Percentiles rank a stretch among this genome's conserved stretches.
phyloP scores from a whole-genome alignment of 2,329 filamentous ascomycete species.

The Colletotrichum acutatum region DNA sequence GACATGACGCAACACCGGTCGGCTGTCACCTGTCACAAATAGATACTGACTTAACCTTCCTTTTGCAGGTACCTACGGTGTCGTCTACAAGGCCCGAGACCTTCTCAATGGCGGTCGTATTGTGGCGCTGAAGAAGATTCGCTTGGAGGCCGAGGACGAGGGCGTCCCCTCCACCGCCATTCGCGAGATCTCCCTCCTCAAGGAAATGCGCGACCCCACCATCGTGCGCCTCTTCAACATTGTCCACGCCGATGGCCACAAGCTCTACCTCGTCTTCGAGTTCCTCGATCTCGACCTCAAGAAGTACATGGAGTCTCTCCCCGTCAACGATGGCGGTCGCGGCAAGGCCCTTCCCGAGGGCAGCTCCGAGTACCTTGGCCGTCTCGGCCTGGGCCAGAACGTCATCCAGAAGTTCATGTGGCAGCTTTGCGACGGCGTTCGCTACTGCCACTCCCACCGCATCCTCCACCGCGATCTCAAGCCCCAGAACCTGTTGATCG shows the following conservation, averaged over 20 bases:
- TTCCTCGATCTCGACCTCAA: conserved; percentile 93
- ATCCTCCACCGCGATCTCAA: conserved; percentile 90
- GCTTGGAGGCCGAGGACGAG: conserved; percentile 94
- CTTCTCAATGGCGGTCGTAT: conserved; percentile 85
- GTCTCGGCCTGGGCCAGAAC: conserved; percentile 78
- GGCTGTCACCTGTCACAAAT: neutral
- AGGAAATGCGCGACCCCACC: conserved; percentile 93
- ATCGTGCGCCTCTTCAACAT: conserved; percentile 92
- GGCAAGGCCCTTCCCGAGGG: conserved; percentile 88
- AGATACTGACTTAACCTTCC: conserved; percentile 7
- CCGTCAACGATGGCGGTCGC: conserved; percentile 84
- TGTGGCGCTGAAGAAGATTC: conserved; percentile 94
- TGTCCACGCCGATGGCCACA: conserved; percentile 93
- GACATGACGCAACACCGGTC: conserved; percentile 8
- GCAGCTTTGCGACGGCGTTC: conserved; percentile 84
- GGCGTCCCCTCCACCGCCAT: conserved; percentile 93
- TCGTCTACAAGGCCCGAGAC: conserved; percentile 94
- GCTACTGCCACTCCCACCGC: conserved; percentile 90
- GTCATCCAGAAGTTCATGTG: conserved; percentile 96
- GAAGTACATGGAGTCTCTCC: conserved; percentile 95
- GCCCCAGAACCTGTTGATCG: conserved; percentile 89
- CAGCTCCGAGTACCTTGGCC: conserved; percentile 69
- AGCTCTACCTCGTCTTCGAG: conserved; percentile 93
- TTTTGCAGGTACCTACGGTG: conserved; percentile 84
- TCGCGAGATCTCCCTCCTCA: conserved; percentile 91